Evolutionary conservation across 169 alveolate genomes (phyloP), one percentile per base, ranked within the genome.

Genomic region (Eimeria praecox): DNA sequence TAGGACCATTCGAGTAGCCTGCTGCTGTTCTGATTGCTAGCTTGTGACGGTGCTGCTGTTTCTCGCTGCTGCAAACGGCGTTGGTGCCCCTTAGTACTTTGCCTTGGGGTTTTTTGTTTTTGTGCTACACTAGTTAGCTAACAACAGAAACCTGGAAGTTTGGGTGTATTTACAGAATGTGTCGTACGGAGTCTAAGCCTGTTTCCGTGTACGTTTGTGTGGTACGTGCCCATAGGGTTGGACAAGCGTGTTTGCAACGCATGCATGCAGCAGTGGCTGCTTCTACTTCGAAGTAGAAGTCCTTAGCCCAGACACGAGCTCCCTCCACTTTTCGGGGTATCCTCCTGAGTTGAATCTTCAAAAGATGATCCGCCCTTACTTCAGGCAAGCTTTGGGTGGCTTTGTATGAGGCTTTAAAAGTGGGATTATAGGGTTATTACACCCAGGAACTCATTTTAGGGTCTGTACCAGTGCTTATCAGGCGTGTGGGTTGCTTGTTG

Each of bases 231-330:
- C n/a, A 42, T 80, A 95, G 96, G 96, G 96, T 10, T 95, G 96
- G 96, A 24, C 95, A 2, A 85, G 95, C 73, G 94, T 87, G 80
- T 89, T 95, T 33, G 96, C 95, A 49, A 95, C 96, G 89, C 96
- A 95, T 89, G 92, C 95, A 75, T 83, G 95, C 56, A 94, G 88
- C 86, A 95, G 92, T 22, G 96, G 95, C 49, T 56, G 82, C 49
- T 95, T 62, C 92, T 95, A 88, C 80, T 90, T 95, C 90, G 95
- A 92, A 75, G 95, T 80, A 38, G 92, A 77, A 56, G 86, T 80
- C 30, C 92, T 92, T 69, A 49, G 44, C 16, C 56, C 85, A 24
- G 75, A 78, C 42, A 42, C 83, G 5, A 64, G 42, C 35, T 38
- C 42, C 18, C 86, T 92, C 59, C 92, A 54, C 6, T 92, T 92